phyloP scores from a whole-genome alignment of 768 basidiomycete genomes.

The Mycena haematopus region DNA sequence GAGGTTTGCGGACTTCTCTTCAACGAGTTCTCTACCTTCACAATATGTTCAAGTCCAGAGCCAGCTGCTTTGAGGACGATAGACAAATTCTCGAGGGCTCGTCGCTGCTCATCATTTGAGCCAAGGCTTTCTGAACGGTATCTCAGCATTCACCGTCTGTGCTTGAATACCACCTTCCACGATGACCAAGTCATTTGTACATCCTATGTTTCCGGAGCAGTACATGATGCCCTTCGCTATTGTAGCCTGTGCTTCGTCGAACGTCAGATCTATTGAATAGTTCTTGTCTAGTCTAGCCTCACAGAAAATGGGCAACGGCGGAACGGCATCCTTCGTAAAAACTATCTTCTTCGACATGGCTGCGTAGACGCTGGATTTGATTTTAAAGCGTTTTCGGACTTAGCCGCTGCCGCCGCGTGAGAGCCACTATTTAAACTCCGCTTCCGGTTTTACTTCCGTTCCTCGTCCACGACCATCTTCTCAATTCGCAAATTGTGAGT shows the following conservation, averaged over 20 bases:
- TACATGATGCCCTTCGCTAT: conserved; percentile 44
- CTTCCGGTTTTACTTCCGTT: background rate
- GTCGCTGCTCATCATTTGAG: conserved; percentile 34
- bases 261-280: background rate
- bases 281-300: background rate
- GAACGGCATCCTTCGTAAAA: conserved; percentile 27
- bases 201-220: conserved; percentile 48
- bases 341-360: conserved; percentile 28
- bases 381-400: too few species aligned
- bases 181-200: conserved; percentile 39
- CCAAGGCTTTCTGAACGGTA: background rate
- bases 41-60: conserved; percentile 47
- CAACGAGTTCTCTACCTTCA: conserved; percentile 35
- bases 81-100: conserved; percentile 46
- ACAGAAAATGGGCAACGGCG: conserved; percentile 29
- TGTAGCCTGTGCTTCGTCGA: conserved; percentile 44
- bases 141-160: conserved; percentile 39
- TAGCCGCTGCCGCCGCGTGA: background rate
- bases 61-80: conserved; percentile 49
- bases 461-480: background rate
- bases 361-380: too few species aligned
- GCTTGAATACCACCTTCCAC: conserved; percentile 43
- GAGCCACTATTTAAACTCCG: conserved; percentile 5
- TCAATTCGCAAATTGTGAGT: background rate
- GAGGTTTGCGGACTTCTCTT: background rate